Evolutionary conservation across 495 filamentous ascomycete species (phyloP).

Genomic region (Mytilinidion resinicola): DNA sequence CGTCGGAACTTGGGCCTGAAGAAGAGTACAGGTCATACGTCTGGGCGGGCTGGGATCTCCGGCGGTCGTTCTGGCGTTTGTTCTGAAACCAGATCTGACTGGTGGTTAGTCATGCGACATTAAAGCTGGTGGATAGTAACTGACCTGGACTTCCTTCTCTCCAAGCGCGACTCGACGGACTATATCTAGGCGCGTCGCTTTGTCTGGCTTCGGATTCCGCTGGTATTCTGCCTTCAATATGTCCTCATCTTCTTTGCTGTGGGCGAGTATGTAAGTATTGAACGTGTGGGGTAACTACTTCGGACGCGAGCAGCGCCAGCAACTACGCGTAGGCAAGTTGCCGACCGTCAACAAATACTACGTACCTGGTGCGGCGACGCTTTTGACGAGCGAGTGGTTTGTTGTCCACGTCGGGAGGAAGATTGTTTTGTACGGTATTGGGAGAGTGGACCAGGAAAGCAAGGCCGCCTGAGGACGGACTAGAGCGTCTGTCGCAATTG

Average conservation of each 20-base stretch:
- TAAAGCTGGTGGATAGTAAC: constrained; percentile 28
- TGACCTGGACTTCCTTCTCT: constrained; percentile 96
- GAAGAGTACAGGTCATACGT: constrained; percentile 21
- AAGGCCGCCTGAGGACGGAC: constrained; percentile 22
- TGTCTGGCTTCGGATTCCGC: constrained; percentile 86
- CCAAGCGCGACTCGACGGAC: constrained; percentile 79
- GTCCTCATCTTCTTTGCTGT: constrained; percentile 66
- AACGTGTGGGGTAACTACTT: not conserved
- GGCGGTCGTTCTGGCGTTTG: constrained; percentile 83
- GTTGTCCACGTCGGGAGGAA: constrained; percentile 61
- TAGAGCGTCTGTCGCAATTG: constrained; percentile 2
- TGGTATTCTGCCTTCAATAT: constrained; percentile 85
- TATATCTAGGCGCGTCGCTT: constrained; percentile 74
- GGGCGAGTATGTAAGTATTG: constrained; percentile 44
- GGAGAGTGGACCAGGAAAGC: constrained; percentile 67
- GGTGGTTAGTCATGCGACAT: constrained; percentile 16
- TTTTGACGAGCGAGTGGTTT: constrained; percentile 62
- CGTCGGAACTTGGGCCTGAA: constrained; percentile 4
- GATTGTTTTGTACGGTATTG: constrained; percentile 54
- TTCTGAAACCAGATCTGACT: constrained; percentile 99
- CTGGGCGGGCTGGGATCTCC: constrained; percentile 75
- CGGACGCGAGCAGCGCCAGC: not conserved
- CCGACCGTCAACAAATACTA: not conserved
- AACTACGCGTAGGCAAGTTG: no score
- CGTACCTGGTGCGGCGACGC: constrained; percentile 55